Evolutionary conservation across 345 rosid genomes (phyloP).

Genomic region (Eucalyptus camaldulensis): DNA sequence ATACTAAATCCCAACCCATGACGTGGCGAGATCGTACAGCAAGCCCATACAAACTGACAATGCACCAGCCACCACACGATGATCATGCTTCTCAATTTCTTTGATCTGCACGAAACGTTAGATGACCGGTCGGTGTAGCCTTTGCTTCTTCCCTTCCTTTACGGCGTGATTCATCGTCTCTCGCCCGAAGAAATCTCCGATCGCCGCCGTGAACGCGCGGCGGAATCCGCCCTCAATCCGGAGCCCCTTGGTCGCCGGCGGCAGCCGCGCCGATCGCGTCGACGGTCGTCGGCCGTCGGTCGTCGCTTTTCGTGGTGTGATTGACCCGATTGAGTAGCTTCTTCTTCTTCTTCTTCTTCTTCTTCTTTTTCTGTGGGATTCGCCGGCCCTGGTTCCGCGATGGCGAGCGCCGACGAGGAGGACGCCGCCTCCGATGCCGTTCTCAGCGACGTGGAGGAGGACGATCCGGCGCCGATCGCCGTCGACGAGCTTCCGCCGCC

Average conservation of each 20-base stretch:
- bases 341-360: neutral
- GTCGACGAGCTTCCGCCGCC: conserved; percentile 9
- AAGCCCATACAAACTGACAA: neutral
- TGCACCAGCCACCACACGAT: neutral
- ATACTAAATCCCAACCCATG: neutral
- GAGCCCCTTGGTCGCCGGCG: neutral
- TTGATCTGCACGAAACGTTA: neutral
- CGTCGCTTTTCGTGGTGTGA: neutral
- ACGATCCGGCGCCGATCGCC: conserved; percentile 44
- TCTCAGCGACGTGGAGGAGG: conserved; percentile 85
- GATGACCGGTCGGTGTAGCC: neutral
- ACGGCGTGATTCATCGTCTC: neutral
- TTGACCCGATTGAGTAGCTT: neutral
- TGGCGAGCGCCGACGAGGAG: conserved; percentile 47
- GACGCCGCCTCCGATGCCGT: conserved; percentile 64
- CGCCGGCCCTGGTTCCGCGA: neutral
- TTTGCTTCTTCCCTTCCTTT: neutral
- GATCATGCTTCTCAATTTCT: neutral
- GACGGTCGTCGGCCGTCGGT: neutral
- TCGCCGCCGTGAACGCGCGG: neutral
- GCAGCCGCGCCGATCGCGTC: neutral
- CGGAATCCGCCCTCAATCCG: neutral
- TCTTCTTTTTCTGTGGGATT: neutral
- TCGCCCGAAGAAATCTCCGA: neutral
- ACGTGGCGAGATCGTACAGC: neutral